Evolutionary conservation across 345 rosid genomes (phyloP), one percentile per base, ranked within the genome.

Genomic region (Acer negundo): DNA sequence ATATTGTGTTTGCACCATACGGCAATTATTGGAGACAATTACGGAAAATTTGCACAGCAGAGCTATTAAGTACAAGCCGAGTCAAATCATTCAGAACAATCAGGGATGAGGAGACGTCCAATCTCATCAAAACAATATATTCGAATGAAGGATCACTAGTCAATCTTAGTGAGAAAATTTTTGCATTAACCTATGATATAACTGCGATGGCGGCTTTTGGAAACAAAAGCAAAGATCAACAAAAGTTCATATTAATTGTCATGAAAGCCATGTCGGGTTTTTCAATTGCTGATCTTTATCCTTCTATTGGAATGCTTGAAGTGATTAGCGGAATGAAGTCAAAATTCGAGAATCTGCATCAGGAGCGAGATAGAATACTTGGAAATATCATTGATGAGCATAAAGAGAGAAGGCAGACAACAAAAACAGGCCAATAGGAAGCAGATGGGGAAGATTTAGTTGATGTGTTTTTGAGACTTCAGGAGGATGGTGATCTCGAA

Each of bases 141-240:
- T 72, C 75, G 1, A 56, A 67, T 3, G 38, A 35, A 46, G 55
- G 40, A 64, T 2, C 1, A 3, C 26, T 74, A 1, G 31, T 77
- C 64, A 64, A 80, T 62, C 74, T 81, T 2, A 49, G 64, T 68
- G 22, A 68, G 64, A 7, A 77, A 51, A 15, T 84, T 4, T 80
- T 82, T 23, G 15, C 23, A 17, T 49, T 75, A 19, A 73, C 82
- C 0, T 69, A 77, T 58, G 78, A 75, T 38, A 19, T 82, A 13
- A 75, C 82, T 10, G 67, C 76, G 12, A 70, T 82, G 65, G 83
- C 82, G 12, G 84, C 86, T 15, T 82, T 85, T 17, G 84, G 86
- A 20, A 80, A 68, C 11, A 79, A 79, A 35, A 74, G 79, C 58
- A 58, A 58, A n/a, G 38, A 35, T 35, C 38, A 35, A 4, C 38